Base-by-base conservation (phyloP, 2,329 filamentous ascomycete species). In the Geosmithia morbida region DNA sequence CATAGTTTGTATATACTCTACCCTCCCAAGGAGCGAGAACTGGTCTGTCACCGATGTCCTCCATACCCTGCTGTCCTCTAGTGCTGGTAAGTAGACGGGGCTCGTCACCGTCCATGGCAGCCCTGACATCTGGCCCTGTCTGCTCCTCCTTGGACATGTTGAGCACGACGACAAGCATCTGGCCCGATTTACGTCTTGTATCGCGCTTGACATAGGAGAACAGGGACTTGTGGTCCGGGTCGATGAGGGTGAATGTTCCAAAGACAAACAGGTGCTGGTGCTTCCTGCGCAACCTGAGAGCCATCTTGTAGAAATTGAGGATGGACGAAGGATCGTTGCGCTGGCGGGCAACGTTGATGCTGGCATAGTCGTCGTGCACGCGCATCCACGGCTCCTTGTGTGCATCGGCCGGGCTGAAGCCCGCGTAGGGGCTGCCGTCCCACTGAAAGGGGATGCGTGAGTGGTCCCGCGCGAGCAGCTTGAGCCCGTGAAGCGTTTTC, bases 361-460 rank as follows among this genome's bases (percentile, higher is more conserved):
- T 56, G 2, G 53, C 53, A 54, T 75, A 80, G 29, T 72, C 66
- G 18, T 81, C 75, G 53, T 84, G 79, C 1, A 80, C 72, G 2
- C 75, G 68, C 77, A 85, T 85, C 82, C 82, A 86, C 0, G 82
- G 78, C 33, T 37, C 6, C 33, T 37, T 37, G 51, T 68, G 69
- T 1, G 56, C 57, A 0, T 48, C 52, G 0, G 49, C 52, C 14
- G 56, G 53, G 0, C 77, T 74, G 59, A 87, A 86, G 0, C 83
- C 82, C 0, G 76, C 77, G 50, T 83, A 71, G 0, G 70, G 61
- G 0, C 66, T 64, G 1, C 61, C 66, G 46, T 73, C 70, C 83
- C 83, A 87, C 46, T 82, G 79, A 57, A 86, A 76, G 0, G 82
- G 82, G 2, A 80, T 71, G 1, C 82, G 66, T 2, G 79, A 68